Conservation (phyloP, 2,329 filamentous ascomycete genomes). For the Dactylellina cionopaga region DNA sequence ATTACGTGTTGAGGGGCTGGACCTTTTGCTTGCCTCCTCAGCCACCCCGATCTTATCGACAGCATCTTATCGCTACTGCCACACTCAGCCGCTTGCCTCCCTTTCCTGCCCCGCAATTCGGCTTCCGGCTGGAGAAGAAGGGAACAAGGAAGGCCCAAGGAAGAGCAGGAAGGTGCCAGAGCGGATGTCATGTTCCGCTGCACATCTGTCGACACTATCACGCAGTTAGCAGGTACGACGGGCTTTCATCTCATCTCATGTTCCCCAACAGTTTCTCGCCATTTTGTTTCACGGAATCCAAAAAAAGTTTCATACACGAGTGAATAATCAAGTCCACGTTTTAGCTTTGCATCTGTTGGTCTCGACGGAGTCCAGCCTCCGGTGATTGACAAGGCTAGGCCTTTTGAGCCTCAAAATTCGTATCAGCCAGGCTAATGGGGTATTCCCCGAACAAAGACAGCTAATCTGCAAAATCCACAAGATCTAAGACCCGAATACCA, state of each 20-base stretch:
- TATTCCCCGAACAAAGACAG: slow-evolving; percentile 6
- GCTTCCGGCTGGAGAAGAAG: slow-evolving; percentile 14
- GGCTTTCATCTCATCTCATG: slow-evolving; percentile 22
- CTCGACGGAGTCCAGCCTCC: not conserved
- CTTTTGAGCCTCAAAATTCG: not conserved
- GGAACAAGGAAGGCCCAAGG: too few species aligned
- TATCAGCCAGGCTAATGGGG: not conserved
- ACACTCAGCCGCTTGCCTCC: not conserved
- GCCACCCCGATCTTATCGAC: not conserved
- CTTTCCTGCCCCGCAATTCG: slow-evolving; percentile 34
- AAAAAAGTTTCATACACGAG: not conserved
- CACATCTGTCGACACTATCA: slow-evolving; percentile 38
- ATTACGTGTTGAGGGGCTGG: slow-evolving; percentile 44
- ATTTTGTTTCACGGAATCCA: not conserved
- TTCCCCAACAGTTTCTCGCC: not conserved
- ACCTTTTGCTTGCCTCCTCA: not conserved
- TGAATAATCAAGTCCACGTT: not conserved
- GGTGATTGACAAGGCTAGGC: too few species aligned
- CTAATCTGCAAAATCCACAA: not conserved
- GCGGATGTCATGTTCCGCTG: slow-evolving; percentile 29
- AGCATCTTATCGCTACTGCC: not conserved
- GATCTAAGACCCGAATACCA: not conserved
- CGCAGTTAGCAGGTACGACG: slow-evolving; percentile 29
- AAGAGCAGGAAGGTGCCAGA: slow-evolving; percentile 16
- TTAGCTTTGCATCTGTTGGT: not conserved